Conservation (phyloP, 192 early-diverging fungal genomes). For the Coemansia sp. region DNA sequence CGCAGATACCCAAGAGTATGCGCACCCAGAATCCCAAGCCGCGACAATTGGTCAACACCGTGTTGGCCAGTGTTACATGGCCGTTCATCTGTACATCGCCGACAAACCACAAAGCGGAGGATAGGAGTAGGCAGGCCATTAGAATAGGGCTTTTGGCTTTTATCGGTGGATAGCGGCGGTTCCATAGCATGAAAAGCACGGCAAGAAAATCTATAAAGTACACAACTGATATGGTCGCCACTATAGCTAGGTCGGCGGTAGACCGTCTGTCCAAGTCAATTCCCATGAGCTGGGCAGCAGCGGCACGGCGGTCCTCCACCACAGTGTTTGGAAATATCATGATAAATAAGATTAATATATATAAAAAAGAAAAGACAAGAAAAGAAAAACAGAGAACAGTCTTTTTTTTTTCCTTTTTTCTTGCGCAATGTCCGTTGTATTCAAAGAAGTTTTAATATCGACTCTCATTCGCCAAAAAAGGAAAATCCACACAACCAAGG, state of each 20-base stretch:
- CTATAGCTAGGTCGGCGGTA: constrained; percentile 17
- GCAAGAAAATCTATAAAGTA: constrained; percentile 38
- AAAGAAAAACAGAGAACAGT: not conserved
- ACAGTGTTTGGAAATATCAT: constrained; percentile 23
- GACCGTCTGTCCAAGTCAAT: constrained; percentile 29
- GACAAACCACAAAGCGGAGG: constrained; percentile 48
- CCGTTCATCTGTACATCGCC: constrained; percentile 54
- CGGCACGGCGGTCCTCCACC: constrained; percentile 28
- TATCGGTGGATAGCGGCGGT: constrained; percentile 53
- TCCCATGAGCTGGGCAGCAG: not conserved
- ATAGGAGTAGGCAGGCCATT: constrained; percentile 34
- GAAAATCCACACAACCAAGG: not conserved
- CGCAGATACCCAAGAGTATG: constrained; percentile 30
- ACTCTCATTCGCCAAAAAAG: not conserved
- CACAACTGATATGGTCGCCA: constrained; percentile 5
- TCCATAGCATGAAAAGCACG: constrained; percentile 34
- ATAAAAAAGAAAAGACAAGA: not conserved
- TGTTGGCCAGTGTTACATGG: constrained; percentile 35
- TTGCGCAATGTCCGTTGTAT: no score
- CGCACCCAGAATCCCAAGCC: constrained; percentile 51
- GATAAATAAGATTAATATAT: not conserved
- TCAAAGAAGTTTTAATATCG: not conserved
- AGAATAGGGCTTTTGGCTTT: constrained; percentile 54
- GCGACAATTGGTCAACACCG: constrained; percentile 27
- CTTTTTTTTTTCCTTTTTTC: not conserved